phyloP scores from a whole-genome alignment of 148 eudicot genomes.

The Persicaria maculosa region DNA sequence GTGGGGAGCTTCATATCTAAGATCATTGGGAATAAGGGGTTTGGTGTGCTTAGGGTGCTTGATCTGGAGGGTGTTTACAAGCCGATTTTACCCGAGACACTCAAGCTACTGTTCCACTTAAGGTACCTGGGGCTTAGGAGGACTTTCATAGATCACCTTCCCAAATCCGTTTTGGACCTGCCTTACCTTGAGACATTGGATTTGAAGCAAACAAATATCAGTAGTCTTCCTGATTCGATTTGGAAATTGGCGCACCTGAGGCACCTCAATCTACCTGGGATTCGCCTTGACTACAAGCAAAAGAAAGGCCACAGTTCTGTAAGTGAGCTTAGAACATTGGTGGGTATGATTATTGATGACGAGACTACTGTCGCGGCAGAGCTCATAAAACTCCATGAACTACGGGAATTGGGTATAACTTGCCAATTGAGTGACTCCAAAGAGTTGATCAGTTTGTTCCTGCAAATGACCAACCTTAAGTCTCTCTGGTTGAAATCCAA shows the following conservation, averaged over 20 bases:
- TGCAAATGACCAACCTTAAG: slow-evolving; percentile 19
- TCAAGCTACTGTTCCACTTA: slow-evolving; percentile 32
- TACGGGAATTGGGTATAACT: slow-evolving; percentile 37
- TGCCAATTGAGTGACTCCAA: slow-evolving; percentile 16
- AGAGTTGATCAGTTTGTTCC: slow-evolving; percentile 25
- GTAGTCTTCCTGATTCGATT: slow-evolving; percentile 32
- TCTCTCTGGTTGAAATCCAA: slow-evolving; percentile 35
- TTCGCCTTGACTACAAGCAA: slow-evolving; percentile 19
- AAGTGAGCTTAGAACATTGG: slow-evolving; percentile 27
- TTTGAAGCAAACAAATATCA: slow-evolving; percentile 40
- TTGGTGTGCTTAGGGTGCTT: slow-evolving; percentile 43
- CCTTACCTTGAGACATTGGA: slow-evolving; percentile 42
- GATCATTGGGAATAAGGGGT: slow-evolving; percentile 20
- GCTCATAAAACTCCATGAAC: slow-evolving; percentile 16
- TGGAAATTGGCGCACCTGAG: slow-evolving; percentile 35
- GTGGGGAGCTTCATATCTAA: slow-evolving; percentile 29
- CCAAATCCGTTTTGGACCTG: slow-evolving; percentile 33
- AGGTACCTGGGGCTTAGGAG: slow-evolving; percentile 48
- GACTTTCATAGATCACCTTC: slow-evolving; percentile 43
- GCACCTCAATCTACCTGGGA: slow-evolving; percentile 36
- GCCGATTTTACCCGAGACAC: slow-evolving; percentile 38
- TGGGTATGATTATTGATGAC: slow-evolving; percentile 35
- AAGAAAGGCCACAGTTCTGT: neutral
- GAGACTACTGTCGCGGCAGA: slow-evolving; percentile 13
- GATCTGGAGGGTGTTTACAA: slow-evolving; percentile 46